phyloP scores from a whole-genome alignment of 257 asterid species.

The Buddleja alternifolia region DNA sequence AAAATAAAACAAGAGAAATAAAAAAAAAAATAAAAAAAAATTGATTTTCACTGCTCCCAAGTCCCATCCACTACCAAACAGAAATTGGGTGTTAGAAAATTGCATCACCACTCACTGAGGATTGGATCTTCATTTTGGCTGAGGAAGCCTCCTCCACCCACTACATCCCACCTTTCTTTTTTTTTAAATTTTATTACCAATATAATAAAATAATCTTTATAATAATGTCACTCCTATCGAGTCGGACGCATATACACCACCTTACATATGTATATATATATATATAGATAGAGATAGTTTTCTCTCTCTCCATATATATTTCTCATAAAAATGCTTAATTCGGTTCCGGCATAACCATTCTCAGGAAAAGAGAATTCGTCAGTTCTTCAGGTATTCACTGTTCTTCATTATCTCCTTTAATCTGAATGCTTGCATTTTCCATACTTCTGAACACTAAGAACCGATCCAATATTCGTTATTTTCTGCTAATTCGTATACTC shows the following conservation, averaged over 20 bases:
- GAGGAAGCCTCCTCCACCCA: constrained; percentile 86
- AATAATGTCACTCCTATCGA: not conserved
- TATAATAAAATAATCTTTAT: not conserved
- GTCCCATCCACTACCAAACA: constrained; percentile 23
- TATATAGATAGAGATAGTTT: constrained; percentile 23
- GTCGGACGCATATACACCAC: not conserved
- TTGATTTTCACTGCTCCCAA: constrained; percentile 23
- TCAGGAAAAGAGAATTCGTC: constrained; percentile 34
- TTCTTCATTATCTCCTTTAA: constrained; percentile 24
- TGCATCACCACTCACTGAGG: constrained; percentile 74
- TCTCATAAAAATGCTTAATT: constrained; percentile 27
- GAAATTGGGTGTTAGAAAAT: constrained; percentile 39
- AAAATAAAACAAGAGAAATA: not conserved
- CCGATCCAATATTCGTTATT: constrained; percentile 25
- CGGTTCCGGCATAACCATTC: constrained; percentile 38
- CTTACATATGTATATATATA: not conserved
- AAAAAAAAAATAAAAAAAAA: not conserved
- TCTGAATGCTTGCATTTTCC: constrained; percentile 32
- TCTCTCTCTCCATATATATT: constrained; percentile 27
- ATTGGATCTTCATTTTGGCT: constrained; percentile 59
- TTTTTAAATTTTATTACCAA: not conserved
- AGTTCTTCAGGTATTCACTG: constrained; percentile 34
- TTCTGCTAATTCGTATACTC: constrained; percentile 9
- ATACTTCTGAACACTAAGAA: not conserved
- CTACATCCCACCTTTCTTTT: constrained; percentile 33